These are phyloP conservation scores for Podaxis sp. DNA, from an alignment of 768 basidiomycete genomes.

Conservation along the genomic window DNA sequence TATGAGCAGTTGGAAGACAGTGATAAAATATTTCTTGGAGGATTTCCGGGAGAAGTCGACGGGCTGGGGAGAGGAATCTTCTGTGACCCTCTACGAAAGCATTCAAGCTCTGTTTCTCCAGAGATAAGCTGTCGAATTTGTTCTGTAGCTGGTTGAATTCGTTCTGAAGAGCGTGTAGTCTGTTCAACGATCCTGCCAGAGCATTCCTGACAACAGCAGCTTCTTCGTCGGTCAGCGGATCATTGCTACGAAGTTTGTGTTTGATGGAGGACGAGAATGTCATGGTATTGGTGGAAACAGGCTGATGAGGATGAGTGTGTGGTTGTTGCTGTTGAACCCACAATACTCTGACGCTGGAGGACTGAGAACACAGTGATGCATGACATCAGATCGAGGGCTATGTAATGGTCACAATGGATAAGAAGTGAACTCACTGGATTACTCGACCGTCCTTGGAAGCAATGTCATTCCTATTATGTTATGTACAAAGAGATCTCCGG, in stretches of 20 bases:
- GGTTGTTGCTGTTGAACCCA: not conserved
- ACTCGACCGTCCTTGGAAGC: not conserved
- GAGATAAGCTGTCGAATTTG: not conserved
- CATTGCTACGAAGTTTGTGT: not conserved
- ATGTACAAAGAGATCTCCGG: too few relatives aligned
- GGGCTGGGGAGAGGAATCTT: not conserved
- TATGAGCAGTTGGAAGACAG: constrained; percentile 9
- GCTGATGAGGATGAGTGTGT: not conserved
- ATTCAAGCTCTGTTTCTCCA: not conserved
- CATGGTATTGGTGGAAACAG: not conserved
- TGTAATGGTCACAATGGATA: not conserved
- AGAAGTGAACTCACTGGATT: not conserved
- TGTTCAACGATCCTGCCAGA: not conserved
- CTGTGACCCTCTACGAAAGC: not conserved
- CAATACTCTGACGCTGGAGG: not conserved
- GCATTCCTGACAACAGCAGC: not conserved
- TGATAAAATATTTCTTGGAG: constrained; percentile 12
- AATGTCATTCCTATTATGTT: not conserved
- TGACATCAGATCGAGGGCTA: not conserved
- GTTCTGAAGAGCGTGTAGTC: not conserved
- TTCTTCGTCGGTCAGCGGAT: not conserved
- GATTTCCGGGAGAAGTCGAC: not conserved
- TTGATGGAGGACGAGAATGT: not conserved
- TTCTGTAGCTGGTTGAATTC: not conserved
- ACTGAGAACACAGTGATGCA: not conserved